Percentiles rank a stretch among this genome's conserved stretches.
Evolutionary conservation across 1,284 basidiomycete species (phyloP).

Genomic region (Termitomyces sp.): DNA sequence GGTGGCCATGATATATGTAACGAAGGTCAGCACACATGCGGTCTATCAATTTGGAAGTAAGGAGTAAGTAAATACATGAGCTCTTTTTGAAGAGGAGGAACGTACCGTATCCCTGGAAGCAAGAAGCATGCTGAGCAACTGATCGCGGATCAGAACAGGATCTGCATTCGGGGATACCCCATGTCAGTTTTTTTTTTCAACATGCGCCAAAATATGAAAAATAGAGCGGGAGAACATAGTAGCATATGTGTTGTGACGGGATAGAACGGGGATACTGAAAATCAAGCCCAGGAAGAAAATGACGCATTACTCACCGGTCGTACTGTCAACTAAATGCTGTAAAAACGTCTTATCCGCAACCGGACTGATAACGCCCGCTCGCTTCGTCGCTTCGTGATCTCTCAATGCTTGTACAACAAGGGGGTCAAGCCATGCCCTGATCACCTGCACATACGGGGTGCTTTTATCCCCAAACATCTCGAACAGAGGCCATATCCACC

Average conservation of each 20-base stretch:
- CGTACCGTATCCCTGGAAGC: slow-evolving; percentile 70
- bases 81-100: slow-evolving; percentile 5
- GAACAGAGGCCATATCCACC: slow-evolving; percentile 62
- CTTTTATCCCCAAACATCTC: slow-evolving; percentile 61
- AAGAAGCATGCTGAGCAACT: slow-evolving; percentile 67
- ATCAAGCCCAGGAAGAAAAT: not conserved
- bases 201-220: not conserved
- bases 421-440: slow-evolving; percentile 58
- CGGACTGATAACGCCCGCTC: slow-evolving; percentile 31
- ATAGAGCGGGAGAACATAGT: not conserved
- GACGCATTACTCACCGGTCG: slow-evolving; percentile 42
- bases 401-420: slow-evolving; percentile 50
- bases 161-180: slow-evolving; percentile 31
- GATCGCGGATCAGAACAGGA: slow-evolving; percentile 56
- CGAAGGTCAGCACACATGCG: slow-evolving; percentile 55
- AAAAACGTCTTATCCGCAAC: slow-evolving; percentile 58
- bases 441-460: slow-evolving; percentile 42
- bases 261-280: not conserved
- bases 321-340: slow-evolving; percentile 60
- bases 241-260: not conserved
- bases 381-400: slow-evolving; percentile 37
- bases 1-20: slow-evolving; percentile 61
- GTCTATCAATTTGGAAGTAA: slow-evolving; percentile 38
- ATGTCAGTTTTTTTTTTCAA: not conserved
- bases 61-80: not conserved